phyloP scores from a whole-genome alignment of 2,329 filamentous ascomycete genomes.

The Aureobasidium namibiae region DNA sequence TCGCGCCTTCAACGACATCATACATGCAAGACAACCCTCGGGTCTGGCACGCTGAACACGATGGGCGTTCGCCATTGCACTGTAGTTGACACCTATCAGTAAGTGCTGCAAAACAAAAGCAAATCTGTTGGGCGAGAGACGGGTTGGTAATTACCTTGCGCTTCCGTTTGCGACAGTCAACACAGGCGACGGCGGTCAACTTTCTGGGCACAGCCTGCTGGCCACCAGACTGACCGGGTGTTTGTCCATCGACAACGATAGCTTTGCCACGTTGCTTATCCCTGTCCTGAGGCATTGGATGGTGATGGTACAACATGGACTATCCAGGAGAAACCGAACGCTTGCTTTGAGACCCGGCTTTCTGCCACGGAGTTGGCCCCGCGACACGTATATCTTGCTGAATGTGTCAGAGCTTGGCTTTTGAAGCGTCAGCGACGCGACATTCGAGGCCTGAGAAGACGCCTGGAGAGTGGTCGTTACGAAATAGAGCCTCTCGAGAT shows the following conservation, averaged over 20 bases:
- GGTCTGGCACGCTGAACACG: slow-evolving; percentile 5
- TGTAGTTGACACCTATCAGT: not conserved
- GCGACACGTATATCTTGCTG: not conserved
- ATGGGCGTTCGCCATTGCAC: slow-evolving; percentile 9
- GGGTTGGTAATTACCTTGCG: slow-evolving; percentile 1
- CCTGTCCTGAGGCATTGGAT: slow-evolving; percentile 11
- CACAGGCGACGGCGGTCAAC: slow-evolving; percentile 10
- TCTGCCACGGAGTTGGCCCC: slow-evolving; percentile 12
- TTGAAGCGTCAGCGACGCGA: slow-evolving; percentile 3
- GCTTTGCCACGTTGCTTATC: slow-evolving; percentile 6
- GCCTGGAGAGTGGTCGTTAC: not conserved
- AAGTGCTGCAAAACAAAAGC: not conserved
- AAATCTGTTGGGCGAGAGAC: not conserved
- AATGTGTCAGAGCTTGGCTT: slow-evolving; percentile 2
- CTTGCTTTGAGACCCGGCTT: not conserved
- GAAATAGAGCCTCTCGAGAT: not conserved
- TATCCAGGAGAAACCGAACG: slow-evolving; percentile 3
- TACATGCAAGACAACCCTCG: slow-evolving; percentile 3
- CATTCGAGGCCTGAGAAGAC: not conserved
- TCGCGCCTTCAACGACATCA: slow-evolving; percentile 10
- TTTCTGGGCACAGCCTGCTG: not conserved
- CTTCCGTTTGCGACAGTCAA: slow-evolving; percentile 9
- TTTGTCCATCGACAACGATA: not conserved
- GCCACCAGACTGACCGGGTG: not conserved
- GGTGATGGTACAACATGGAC: not conserved